A percentile compares a stretch with the other conserved stretches of the same genome.
Conservation (phyloP, 768 basidiomycete genomes). For the Lactarius sp. region DNA sequence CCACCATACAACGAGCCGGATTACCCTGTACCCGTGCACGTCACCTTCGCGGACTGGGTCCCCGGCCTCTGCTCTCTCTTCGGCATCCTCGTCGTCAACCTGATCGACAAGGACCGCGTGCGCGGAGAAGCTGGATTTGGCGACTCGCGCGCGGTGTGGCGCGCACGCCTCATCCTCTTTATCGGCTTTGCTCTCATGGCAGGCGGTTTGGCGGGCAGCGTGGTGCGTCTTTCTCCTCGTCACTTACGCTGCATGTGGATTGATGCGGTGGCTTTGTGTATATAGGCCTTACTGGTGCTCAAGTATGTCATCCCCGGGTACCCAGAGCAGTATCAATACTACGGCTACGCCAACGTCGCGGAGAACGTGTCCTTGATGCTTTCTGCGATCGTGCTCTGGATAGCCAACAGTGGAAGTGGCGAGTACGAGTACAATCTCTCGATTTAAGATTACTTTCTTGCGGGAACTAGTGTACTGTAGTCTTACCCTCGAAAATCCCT, state of each 20-base stretch:
- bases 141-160: conserved; percentile 83
- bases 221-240: conserved; percentile 52
- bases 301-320: conserved; percentile 81
- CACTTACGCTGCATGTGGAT: neutral
- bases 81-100: conserved; percentile 87
- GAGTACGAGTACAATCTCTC: conserved; percentile 91
- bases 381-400: conserved; percentile 86
- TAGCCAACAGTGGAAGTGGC: conserved; percentile 75
- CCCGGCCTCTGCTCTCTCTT: conserved; percentile 90
- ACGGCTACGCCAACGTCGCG: conserved; percentile 93
- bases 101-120: conserved; percentile 92
- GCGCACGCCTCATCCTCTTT: conserved; percentile 86
- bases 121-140: conserved; percentile 75
- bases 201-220: conserved; percentile 93
- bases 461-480: conserved; percentile 1
- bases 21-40: conserved; percentile 68
- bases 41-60: conserved; percentile 95
- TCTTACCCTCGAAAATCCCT: neutral
- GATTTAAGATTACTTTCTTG: conserved; percentile 26
- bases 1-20: conserved; percentile 68
- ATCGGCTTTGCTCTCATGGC: conserved; percentile 97
- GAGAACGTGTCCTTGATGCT: conserved; percentile 86
- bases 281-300: conserved; percentile 79
- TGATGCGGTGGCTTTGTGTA: neutral
- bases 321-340: conserved; percentile 74